Base-by-base conservation (phyloP, 2,329 filamentous ascomycete species). In the Verticillium zaregamsianum region DNA sequence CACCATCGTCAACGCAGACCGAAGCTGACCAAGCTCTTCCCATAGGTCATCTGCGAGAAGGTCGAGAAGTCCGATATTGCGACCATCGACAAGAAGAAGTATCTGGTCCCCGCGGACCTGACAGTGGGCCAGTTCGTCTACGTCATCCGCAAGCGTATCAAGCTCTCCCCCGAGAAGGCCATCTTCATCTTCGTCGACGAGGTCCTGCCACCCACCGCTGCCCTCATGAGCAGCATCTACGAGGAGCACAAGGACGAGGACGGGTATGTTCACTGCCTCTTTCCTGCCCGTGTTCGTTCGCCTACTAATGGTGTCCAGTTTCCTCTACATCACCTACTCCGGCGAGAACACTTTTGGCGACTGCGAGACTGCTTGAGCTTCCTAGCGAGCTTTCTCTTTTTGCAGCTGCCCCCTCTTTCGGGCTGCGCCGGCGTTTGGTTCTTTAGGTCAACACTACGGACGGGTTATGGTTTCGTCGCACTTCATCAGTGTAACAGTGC, bases 131-230 rank as follows among this genome's bases (percentile, higher is more conserved):
- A 99, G 89, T 97, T 99, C 76, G 95, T 99, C 82, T 99, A 99
- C 80, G 95, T 99, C 68, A 99, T 99, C 81, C 93, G 95, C 78
- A 99, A 99, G 87, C 91, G 95, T 74, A 99, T 99, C 83, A 99
- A 99, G 92, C 87, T 99, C 69, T 97, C 93, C 61, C 95, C 95
- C 35, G 95, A 99, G 84, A 99, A 99, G 87, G 95, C 95, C 76
- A 99, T 99, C 82, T 99, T 99, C 86, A 98, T 99, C 86, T 99
- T 98, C 81, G 95, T 99, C 74, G 94, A 98, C 77, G 95, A 98
- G 81, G 94, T 97, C 59, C 86, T 99, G 61, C 95, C 95, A 59
- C 95, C 95, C 3, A 98, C 95, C 9, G 95, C 95, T 63, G 95
- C 95, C 63, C 87, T 99, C 60, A 99, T 99, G 95, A 97, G 93